These are phyloP conservation scores for Hylodesmum podocarpum DNA, from an alignment of 306 rosid species.

Conservation along the genomic window DNA sequence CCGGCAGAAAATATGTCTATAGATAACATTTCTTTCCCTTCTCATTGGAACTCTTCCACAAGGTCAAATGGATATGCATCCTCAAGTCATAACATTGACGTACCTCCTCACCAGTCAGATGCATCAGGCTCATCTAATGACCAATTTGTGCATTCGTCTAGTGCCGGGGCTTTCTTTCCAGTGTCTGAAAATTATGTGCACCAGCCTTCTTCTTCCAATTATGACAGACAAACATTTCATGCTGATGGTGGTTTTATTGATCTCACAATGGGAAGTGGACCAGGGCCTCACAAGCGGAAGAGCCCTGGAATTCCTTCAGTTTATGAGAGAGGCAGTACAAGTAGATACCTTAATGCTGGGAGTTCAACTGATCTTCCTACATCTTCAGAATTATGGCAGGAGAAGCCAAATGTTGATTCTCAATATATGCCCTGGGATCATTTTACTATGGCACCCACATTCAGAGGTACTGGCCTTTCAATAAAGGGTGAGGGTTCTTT, in stretches of 20 bases:
- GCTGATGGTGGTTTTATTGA: conserved; percentile 67
- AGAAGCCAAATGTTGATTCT: conserved; percentile 59
- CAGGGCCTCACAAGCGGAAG: conserved; percentile 80
- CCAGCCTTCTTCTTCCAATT: conserved; percentile 62
- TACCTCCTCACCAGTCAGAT: conserved; percentile 61
- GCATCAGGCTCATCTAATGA: conserved; percentile 63
- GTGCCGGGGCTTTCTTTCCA: conserved; percentile 53
- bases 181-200: conserved; percentile 51
- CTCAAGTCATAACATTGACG: conserved; percentile 52
- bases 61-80: conserved; percentile 66
- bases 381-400: conserved; percentile 62
- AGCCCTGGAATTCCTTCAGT: conserved; percentile 77
- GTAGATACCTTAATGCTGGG: conserved; percentile 62
- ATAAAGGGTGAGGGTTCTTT: conserved; percentile 68
- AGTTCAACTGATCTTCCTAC: conserved; percentile 62
- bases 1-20: conserved; percentile 61
- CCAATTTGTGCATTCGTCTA: conserved; percentile 55
- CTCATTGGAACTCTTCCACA: conserved; percentile 61
- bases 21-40: conserved; percentile 53
- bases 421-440: conserved; percentile 82
- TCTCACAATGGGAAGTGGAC: conserved; percentile 70
- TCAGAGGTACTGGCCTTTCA: conserved; percentile 67
- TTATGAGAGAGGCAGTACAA: conserved; percentile 74
- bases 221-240: conserved; percentile 64
- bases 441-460: conserved; percentile 47